Evolutionary conservation across 164 flowering plant genomes (phyloP), one percentile per base, ranked within the genome.

Genomic region (Taxillus chinensis): DNA sequence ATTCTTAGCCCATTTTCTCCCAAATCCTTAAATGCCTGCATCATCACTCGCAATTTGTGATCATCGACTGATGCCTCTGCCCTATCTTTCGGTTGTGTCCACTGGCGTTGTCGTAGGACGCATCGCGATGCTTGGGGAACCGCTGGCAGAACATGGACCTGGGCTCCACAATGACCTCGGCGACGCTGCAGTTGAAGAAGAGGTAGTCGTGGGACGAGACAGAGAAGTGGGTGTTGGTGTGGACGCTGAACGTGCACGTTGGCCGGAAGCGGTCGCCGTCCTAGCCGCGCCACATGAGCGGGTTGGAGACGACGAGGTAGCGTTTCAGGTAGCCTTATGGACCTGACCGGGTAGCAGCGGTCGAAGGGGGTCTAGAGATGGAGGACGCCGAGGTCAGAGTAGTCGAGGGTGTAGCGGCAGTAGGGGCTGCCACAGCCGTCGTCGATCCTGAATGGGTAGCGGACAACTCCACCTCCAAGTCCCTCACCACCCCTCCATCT

Each of bases 371-470:
- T 89, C 62, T 95, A 62, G 61, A 93, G 82, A 60, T 79, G 80
- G 15, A 93, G 92, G 9, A 64, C 58, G 42, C 67, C 71, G 0
- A 73, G 13, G 8, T 75, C 73, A 0, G 90, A 68, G 80, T 97
- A 93, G 3, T 65, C 69, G n/a, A 90, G 82, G 55, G 84, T 57
- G 84, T 72, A 77, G 3, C 89, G 60, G 77, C 83, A 89, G 62
- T 89, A 90, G 0, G 90, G 88, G 69, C 89, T 90, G 10, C 99
- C 97, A 38, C 99, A 93, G 39, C 99, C 99, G 40, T 87, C 92
- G 11, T 90, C 97, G 0, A 93, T 82, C 42, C 96, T 86, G 41
- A 90, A 93, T 12, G 99, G 99, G 75, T 88, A 93, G 69, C 69
- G 73, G 61, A 93, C n/a, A n/a, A n/a, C n/a, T n/a, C n/a, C n/a